These are phyloP conservation scores for Moniliella sp. DNA, from an alignment of 1,284 basidiomycete species.

Conservation along the genomic window DNA sequence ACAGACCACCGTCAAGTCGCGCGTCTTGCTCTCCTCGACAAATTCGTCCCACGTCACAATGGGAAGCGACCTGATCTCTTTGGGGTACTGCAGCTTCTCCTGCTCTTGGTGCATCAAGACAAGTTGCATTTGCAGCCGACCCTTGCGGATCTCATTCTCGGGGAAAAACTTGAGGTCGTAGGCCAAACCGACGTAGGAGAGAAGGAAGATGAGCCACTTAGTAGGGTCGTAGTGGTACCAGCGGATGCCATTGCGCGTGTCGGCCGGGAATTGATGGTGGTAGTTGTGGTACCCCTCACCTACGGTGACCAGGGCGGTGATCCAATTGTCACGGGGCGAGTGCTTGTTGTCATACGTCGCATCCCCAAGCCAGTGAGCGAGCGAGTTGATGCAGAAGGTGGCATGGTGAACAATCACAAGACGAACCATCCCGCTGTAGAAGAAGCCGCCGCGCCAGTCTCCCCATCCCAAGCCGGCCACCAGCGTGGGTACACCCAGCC, in stretches of 20 bases:
- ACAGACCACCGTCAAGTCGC: constrained; percentile 22
- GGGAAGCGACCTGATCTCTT: constrained; percentile 21
- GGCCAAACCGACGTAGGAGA: constrained; percentile 21
- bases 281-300: constrained; percentile 34
- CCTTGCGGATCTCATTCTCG: constrained; percentile 32
- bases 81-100: constrained; percentile 18
- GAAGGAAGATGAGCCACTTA: constrained; percentile 29
- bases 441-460: constrained; percentile 32
- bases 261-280: constrained; percentile 34
- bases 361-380: constrained; percentile 33
- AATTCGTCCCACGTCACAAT: constrained; percentile 32
- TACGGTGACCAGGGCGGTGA: constrained; percentile 28
- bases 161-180: constrained; percentile 31
- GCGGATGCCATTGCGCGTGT: constrained; percentile 29
- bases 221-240: constrained; percentile 34
- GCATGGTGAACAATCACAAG: constrained; percentile 32
- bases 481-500: constrained; percentile 25
- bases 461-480: constrained; percentile 30
- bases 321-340: constrained; percentile 30
- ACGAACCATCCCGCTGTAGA: constrained; percentile 26
- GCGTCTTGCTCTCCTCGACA: constrained; percentile 25
- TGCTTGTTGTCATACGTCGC: constrained; percentile 31
- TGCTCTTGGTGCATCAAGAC: constrained; percentile 15
- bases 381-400: constrained; percentile 33
- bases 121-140: constrained; percentile 27